Evolutionary conservation across 768 basidiomycete genomes (phyloP).

Genomic region (Cystobasidium ongulense): DNA sequence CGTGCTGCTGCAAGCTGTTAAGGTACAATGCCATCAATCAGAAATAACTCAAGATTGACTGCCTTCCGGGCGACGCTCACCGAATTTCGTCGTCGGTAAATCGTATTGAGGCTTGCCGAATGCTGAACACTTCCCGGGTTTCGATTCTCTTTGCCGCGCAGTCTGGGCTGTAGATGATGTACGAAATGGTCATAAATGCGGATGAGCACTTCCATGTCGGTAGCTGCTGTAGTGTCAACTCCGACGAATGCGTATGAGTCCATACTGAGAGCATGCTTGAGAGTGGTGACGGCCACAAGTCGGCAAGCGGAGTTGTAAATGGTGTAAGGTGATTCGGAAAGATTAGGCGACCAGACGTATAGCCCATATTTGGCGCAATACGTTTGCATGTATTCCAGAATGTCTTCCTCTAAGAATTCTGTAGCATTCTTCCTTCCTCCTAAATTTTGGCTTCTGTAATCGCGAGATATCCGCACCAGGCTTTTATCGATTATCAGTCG

Average conservation of each 20-base stretch:
- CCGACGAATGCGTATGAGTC: not conserved
- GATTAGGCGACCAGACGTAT: not conserved
- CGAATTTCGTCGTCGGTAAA: conserved; percentile 1
- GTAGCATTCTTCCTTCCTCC: not conserved
- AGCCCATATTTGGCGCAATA: not conserved
- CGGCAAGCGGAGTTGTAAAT: not conserved
- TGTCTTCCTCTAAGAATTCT: not conserved
- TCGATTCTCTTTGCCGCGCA: not conserved
- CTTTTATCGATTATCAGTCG: not conserved
- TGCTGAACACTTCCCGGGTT: not conserved
- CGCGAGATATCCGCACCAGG: not conserved
- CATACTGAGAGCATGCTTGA: conserved; percentile 1
- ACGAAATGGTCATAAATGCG: conserved; percentile 3
- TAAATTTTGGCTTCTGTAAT: not conserved
- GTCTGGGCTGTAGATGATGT: not conserved
- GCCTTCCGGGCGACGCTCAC: not conserved
- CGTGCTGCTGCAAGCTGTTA: not conserved
- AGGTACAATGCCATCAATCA: not conserved
- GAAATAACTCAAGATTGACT: not conserved
- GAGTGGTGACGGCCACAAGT: not conserved
- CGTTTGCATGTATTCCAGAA: not conserved
- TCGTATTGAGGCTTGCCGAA: not conserved
- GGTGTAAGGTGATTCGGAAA: not conserved
- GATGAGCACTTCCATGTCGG: conserved; percentile 7
- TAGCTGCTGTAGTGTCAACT: not conserved